Evolutionary conservation across 2,329 filamentous ascomycete genomes (phyloP), one percentile per base, ranked within the genome.

Genomic region (Aspergillus sp.): DNA sequence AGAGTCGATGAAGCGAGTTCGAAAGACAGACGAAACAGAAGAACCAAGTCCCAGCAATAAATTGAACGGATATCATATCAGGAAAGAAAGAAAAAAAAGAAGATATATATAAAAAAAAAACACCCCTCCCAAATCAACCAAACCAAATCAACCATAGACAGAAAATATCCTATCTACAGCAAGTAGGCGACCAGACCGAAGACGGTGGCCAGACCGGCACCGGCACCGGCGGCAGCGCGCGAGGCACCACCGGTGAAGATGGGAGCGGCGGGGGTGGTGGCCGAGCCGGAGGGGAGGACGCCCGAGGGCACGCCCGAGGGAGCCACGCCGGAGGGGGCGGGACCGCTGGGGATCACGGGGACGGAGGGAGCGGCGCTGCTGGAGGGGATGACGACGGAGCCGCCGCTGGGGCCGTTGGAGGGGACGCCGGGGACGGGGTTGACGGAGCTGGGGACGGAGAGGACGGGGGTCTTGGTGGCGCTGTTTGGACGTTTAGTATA

Each of bases 191-290:
- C 80, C 64, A 82, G 75, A 75, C 80, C 83, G 69, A 82, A 76
- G 66, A 85, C 73, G 71, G 80, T 82, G 60, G 81, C 79, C 63
- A 85, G 75, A 68, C 80, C 81, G 60, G 79, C 81, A 70, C 81
- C 81, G 46, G 78, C 78, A 57, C 77, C 78, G 50, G 71, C 75
- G 58, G 75, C 75, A 61, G 75, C 77, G 75, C 81, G 79, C 71
- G 77, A 75, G 69, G 81, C 82, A 68, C 80, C 83, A 57, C 81
- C 83, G 60, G 81, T 83, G 80, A 79, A 83, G 12, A 70, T 56
- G 26, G 71, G 63, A 31, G 67, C 54, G 29, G 70, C 67, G 63
- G 69, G 67, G 57, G 70, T 68, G 61, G 69, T 71, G 64, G 65
- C 65, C 36, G 65, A 62, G 45, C 59, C 55, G 22, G 60, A 49